phyloP scores from a whole-genome alignment of 1,139 yeast genomes.

The Schizosaccharomyces versatilis region DNA sequence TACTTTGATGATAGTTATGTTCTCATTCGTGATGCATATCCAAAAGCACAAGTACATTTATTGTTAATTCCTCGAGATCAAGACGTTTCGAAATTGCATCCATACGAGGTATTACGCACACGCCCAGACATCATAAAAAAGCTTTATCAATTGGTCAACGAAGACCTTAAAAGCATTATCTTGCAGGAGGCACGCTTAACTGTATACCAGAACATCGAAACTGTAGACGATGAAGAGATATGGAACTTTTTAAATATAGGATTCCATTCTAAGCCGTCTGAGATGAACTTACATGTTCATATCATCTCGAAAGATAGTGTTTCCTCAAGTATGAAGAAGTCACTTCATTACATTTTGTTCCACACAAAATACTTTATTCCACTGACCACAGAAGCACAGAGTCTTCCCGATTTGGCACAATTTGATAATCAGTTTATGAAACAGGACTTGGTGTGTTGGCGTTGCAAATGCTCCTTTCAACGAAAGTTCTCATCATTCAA shows the following conservation, averaged over 20 bases:
- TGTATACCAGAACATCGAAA: conserved; percentile 21
- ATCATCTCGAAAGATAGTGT: conserved; percentile 43
- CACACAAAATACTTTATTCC: conserved; percentile 40
- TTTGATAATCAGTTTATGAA: conserved; percentile 5
- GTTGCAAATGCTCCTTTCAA: conserved; percentile 28
- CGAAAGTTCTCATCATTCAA: conserved; percentile 29
- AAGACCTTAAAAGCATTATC: conserved; percentile 12
- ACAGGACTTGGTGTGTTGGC: conserved; percentile 27
- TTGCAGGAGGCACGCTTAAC: conserved; percentile 26
- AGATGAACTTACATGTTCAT: conserved; percentile 51
- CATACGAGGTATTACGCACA: conserved; percentile 29
- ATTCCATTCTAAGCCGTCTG: conserved; percentile 48
- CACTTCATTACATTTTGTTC: conserved; percentile 52
- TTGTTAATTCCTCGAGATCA: conserved; percentile 36
- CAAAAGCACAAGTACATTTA: conserved; percentile 42
- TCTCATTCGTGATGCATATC: conserved; percentile 16
- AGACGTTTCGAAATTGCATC: conserved; percentile 26
- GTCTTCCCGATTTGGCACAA: conserved; percentile 6
- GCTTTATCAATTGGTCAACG: conserved; percentile 20
- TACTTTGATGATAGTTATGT: conserved; percentile 8
- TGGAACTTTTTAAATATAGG: conserved; percentile 31
- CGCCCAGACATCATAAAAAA: conserved; percentile 14
- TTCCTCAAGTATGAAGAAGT: conserved; percentile 34
- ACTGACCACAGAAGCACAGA: conserved; percentile 20
- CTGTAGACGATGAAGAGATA: not conserved